A percentile compares a stretch with the other conserved stretches of the same genome.
phyloP scores from a whole-genome alignment of 1,139 yeast species.

The Sugiyamaella xylanicola region DNA sequence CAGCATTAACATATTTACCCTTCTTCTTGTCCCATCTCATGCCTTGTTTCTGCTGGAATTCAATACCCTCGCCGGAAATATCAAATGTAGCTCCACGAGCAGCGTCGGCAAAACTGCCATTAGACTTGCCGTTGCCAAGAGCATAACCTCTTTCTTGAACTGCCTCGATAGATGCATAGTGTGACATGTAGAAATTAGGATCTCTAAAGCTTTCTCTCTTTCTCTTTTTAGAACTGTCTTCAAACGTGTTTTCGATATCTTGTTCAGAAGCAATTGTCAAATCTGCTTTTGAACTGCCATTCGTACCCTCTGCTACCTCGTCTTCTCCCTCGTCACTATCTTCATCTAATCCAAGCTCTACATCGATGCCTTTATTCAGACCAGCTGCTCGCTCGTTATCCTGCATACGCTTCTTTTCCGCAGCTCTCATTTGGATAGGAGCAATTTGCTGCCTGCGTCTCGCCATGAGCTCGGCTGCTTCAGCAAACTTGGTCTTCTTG shows the following conservation, averaged over 20 bases:
- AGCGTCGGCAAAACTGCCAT: constrained; percentile 73
- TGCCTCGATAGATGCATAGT: constrained; percentile 80
- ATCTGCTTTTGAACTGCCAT: constrained; percentile 14
- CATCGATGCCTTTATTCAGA: constrained; percentile 69
- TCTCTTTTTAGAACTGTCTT: constrained; percentile 30
- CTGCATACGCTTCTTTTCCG: constrained; percentile 57
- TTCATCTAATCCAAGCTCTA: constrained; percentile 61
- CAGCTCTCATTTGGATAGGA: constrained; percentile 78
- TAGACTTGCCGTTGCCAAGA: constrained; percentile 43
- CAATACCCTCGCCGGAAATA: constrained; percentile 67
- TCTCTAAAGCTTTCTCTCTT: constrained; percentile 58
- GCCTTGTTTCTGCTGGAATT: constrained; percentile 61
- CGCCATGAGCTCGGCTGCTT: constrained; percentile 82
- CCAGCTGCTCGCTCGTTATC: constrained; percentile 81
- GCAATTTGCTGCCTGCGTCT: constrained; percentile 85
- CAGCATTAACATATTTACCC: constrained; percentile 83
- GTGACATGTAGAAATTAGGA: constrained; percentile 82
- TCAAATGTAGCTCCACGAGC: constrained; percentile 87
- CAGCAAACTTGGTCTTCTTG: constrained; percentile 50
- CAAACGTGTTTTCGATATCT: constrained; percentile 38
- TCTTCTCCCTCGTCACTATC: constrained; percentile 50
- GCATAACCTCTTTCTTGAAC: constrained; percentile 81
- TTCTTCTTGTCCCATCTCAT: constrained; percentile 94
- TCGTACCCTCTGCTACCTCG: no score
- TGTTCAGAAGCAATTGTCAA: constrained; percentile 35